These are phyloP conservation scores for Talaromyces wortmannii DNA, from an alignment of 495 filamentous ascomycete species.

Conservation along the genomic window DNA sequence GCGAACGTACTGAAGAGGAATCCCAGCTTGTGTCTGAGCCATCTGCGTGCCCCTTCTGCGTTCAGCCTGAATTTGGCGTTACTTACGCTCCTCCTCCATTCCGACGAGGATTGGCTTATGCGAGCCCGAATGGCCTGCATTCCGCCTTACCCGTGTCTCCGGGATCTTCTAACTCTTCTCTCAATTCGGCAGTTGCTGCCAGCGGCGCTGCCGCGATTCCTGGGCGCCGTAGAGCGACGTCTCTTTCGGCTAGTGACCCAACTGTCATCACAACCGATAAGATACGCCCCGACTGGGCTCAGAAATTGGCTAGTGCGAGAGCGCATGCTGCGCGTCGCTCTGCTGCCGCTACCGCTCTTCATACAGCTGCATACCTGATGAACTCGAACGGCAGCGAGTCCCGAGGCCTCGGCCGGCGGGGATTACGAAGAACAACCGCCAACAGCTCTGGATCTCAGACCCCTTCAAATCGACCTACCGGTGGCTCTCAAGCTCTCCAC, in stretches of 20 bases:
- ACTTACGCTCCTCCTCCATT: constrained; percentile 78
- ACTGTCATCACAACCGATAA: constrained; percentile 86
- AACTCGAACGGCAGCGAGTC: constrained; percentile 51
- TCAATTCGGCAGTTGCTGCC: constrained; percentile 22
- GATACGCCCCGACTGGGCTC: constrained; percentile 89
- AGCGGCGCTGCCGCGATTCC: constrained; percentile 18
- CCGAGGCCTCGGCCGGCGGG: constrained; percentile 37
- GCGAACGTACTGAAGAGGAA: constrained; percentile 36
- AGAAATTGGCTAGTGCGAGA: constrained; percentile 79
- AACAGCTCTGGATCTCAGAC: constrained; percentile 15
- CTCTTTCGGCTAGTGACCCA: constrained; percentile 71
- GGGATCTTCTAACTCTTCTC: constrained; percentile 56
- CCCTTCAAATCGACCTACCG: constrained; percentile 22
- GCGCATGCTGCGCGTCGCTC: constrained; percentile 78
- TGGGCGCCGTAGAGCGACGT: constrained; percentile 64
- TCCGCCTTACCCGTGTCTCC: constrained; percentile 54
- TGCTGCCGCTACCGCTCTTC: constrained; percentile 88
- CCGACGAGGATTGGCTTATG: constrained; percentile 73
- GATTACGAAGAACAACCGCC: constrained; percentile 32
- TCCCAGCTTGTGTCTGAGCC: constrained; percentile 80
- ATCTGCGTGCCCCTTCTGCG: constrained; percentile 92
- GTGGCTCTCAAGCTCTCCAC: constrained; percentile 38
- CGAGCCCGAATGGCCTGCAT: constrained; percentile 34
- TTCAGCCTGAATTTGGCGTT: constrained; percentile 89
- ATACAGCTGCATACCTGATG: constrained; percentile 93